Evolutionary conservation across 139 green algal genomes (phyloP).

Genomic region (Mesotaenium endlicherianum): DNA sequence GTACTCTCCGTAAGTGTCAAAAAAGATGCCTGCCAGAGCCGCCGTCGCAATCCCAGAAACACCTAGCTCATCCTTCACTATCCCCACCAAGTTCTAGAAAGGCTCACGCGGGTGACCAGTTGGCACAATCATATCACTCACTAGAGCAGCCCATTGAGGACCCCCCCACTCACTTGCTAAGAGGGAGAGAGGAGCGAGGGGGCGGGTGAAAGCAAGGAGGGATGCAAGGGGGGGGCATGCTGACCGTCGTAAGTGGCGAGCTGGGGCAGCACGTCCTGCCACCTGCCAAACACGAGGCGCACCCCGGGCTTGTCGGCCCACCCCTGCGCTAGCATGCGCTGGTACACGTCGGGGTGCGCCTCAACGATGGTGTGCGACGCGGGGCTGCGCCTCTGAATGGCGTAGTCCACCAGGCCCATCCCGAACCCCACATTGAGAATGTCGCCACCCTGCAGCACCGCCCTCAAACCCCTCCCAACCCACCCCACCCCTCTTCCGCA

Average conservation of each 20-base stretch:
- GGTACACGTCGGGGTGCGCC: slow-evolving; percentile 85
- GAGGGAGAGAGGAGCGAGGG: background rate
- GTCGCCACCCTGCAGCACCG: slow-evolving; percentile 56
- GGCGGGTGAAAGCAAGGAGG: no score
- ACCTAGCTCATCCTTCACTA: no score
- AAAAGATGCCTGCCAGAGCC: slow-evolving; percentile 91
- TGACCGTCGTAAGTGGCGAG: slow-evolving; percentile 43
- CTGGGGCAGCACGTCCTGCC: slow-evolving; percentile 72
- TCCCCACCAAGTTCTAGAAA: no score
- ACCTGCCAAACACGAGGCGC: slow-evolving; percentile 77
- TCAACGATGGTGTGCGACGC: slow-evolving; percentile 89
- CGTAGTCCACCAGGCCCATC: slow-evolving; percentile 84
- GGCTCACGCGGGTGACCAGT: no score
- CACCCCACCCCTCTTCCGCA: no score
- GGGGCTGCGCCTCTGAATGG: slow-evolving; percentile 44
- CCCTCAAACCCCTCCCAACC: background rate
- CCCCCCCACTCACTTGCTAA: no score
- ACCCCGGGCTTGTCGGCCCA: slow-evolving; percentile 80
- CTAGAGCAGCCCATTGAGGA: no score
- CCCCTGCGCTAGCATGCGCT: slow-evolving; percentile 64
- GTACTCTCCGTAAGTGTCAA: slow-evolving; percentile 92
- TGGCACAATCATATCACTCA: no score
- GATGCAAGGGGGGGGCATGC: background rate
- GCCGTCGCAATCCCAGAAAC: no score
- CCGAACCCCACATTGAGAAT: slow-evolving; percentile 97